A percentile compares a stretch with the other conserved stretches of the same genome.
Evolutionary conservation across 441 rosid genomes (phyloP).

Genomic region (Jatropha multifida): DNA sequence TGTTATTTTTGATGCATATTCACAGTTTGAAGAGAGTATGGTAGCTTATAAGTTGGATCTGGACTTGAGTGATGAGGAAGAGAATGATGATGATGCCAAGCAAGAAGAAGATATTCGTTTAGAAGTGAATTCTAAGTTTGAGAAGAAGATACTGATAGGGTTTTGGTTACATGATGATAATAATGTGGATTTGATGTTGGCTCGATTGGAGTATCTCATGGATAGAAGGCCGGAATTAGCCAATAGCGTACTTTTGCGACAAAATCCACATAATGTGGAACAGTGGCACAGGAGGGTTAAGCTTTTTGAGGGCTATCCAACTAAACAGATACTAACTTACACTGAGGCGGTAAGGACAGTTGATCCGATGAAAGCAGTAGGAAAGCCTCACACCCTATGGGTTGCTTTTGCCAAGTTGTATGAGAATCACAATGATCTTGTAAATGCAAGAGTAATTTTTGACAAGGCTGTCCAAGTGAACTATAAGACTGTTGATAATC

Average conservation of each 20-base stretch:
- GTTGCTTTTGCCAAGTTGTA: constrained; percentile 85
- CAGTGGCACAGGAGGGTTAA: constrained; percentile 94
- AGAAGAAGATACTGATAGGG: constrained; percentile 67
- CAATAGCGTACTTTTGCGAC: constrained; percentile 85
- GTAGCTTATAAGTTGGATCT: constrained; percentile 66
- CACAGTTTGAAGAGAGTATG: constrained; percentile 81
- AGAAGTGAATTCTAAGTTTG: constrained; percentile 54
- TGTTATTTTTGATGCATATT: constrained; percentile 83
- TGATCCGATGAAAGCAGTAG: constrained; percentile 93
- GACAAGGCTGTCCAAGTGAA: constrained; percentile 97
- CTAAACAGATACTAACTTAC: constrained; percentile 81
- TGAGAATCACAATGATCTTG: constrained; percentile 73
- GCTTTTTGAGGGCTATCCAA: constrained; percentile 78
- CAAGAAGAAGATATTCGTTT: constrained; percentile 65
- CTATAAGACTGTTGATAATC: constrained; percentile 79
- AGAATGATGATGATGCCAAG: constrained; percentile 43
- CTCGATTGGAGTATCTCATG: constrained; percentile 73
- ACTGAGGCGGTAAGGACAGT: constrained; percentile 94
- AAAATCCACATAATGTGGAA: constrained; percentile 96
- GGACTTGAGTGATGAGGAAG: constrained; percentile 72
- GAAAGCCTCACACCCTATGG: constrained; percentile 92
- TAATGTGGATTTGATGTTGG: constrained; percentile 79
- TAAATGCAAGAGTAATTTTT: constrained; percentile 79
- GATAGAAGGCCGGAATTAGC: constrained; percentile 85
- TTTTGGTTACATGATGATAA: constrained; percentile 83